These are phyloP conservation scores for Cicer yamashitae DNA, from an alignment of 306 rosid genomes.

Conservation along the genomic window DNA sequence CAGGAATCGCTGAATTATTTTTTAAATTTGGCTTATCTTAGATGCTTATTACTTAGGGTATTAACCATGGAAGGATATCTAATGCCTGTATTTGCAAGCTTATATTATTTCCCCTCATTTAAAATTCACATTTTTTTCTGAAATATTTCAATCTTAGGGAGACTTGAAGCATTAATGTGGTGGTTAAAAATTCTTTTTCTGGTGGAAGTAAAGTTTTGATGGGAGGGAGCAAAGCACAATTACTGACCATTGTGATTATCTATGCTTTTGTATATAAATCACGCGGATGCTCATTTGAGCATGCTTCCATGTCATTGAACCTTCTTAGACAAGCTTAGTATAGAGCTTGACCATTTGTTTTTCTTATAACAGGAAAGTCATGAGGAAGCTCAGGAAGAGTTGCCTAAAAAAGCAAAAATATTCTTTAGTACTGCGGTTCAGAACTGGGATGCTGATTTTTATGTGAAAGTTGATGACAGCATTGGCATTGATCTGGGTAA, in stretches of 20 bases:
- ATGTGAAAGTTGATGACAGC: constrained; percentile 88
- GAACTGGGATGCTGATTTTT: constrained; percentile 97
- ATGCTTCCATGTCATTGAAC: constrained; percentile 18
- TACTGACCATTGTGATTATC: constrained; percentile 19
- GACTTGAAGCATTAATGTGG: constrained; percentile 30
- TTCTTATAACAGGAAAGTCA: constrained; percentile 77
- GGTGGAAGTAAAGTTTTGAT: background rate
- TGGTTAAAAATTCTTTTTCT: constrained; percentile 13
- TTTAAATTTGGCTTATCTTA: constrained; percentile 19
- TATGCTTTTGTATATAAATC: constrained; percentile 20
- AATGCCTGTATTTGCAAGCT: constrained; percentile 27
- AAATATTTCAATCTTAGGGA: constrained; percentile 22
- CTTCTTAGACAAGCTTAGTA: constrained; percentile 28
- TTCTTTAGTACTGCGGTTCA: constrained; percentile 93
- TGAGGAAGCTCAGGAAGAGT: constrained; percentile 99
- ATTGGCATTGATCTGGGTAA: constrained; percentile 88
- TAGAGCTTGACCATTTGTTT: constrained; percentile 46
- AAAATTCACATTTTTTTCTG: background rate
- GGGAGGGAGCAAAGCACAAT: background rate
- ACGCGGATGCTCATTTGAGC: constrained; percentile 35
- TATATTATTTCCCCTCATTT: constrained; percentile 23
- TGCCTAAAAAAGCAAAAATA: constrained; percentile 86
- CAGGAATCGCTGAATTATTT: constrained; percentile 30
- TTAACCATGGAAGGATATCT: constrained; percentile 20
- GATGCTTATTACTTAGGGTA: constrained; percentile 9